Evolutionary conservation across 768 basidiomycete genomes (phyloP).

Genomic region (Podaxis sp.): DNA sequence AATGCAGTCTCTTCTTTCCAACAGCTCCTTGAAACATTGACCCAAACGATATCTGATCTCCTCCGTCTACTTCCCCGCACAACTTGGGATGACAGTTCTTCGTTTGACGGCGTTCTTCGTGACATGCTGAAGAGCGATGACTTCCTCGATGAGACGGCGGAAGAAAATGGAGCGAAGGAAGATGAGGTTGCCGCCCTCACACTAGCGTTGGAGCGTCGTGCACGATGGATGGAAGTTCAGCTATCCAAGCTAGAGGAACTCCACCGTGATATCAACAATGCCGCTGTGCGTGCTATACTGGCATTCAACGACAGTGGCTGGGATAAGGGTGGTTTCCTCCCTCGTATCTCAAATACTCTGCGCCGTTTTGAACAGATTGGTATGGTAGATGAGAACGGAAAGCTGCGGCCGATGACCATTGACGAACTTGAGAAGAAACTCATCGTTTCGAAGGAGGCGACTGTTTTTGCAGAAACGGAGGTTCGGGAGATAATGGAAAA

Average conservation of each 20-base stretch:
- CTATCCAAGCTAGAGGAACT: constrained; percentile 84
- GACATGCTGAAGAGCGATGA: constrained; percentile 90
- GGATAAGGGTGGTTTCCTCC: constrained; percentile 67
- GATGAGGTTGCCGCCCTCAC: constrained; percentile 86
- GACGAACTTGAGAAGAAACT: constrained; percentile 77
- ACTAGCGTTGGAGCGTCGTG: constrained; percentile 80
- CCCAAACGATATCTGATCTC: constrained; percentile 85
- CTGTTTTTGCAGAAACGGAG: constrained; percentile 69
- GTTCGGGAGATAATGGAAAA: constrained; percentile 71
- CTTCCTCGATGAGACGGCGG: constrained; percentile 71
- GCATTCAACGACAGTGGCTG: constrained; percentile 84
- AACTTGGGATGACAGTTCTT: constrained; percentile 88
- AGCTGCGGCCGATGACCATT: constrained; percentile 48
- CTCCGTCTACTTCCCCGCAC: constrained; percentile 81
- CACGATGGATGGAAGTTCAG: constrained; percentile 91
- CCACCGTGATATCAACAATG: constrained; percentile 86
- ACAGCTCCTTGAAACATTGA: constrained; percentile 81
- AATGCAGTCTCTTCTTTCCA: constrained; percentile 89
- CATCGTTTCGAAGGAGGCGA: constrained; percentile 63
- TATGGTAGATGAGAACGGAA: constrained; percentile 43
- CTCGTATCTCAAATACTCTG: constrained; percentile 64
- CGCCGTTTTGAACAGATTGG: constrained; percentile 67
- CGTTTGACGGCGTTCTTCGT: constrained; percentile 79
- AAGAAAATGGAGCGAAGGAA: constrained; percentile 61
- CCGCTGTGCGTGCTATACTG: constrained; percentile 77